Evolutionary conservation across 148 eudicot species (phyloP).

Genomic region (Fagopyrum homotropicum): DNA sequence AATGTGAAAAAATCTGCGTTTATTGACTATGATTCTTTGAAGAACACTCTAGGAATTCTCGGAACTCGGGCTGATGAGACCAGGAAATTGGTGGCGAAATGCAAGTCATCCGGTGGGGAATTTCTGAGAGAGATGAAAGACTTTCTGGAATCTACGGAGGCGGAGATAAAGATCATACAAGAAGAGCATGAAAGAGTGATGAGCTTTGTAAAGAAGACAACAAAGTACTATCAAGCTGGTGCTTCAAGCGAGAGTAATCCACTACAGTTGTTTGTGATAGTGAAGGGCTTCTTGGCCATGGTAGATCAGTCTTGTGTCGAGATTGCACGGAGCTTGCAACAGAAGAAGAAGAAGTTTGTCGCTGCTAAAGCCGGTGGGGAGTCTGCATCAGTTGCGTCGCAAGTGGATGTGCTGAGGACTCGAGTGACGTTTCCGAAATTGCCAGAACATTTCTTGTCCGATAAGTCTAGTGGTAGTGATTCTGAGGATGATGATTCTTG

Average conservation of each 20-base stretch:
- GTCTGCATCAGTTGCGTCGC: background rate
- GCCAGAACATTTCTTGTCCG: constrained; percentile 66
- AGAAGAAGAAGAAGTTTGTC: constrained; percentile 28
- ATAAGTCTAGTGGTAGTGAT: constrained; percentile 15
- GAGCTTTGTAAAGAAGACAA: constrained; percentile 59
- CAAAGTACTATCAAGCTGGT: constrained; percentile 77
- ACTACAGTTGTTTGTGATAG: constrained; percentile 58
- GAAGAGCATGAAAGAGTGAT: constrained; percentile 41
- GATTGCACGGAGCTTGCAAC: constrained; percentile 53
- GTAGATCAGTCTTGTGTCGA: constrained; percentile 68
- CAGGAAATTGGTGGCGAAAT: constrained; percentile 31
- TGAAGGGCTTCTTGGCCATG: constrained; percentile 54
- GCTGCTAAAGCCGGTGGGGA: background rate
- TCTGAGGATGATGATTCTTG: background rate
- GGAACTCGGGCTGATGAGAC: constrained; percentile 31
- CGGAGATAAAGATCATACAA: constrained; percentile 37
- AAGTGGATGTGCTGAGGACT: constrained; percentile 33
- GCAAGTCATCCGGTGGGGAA: constrained; percentile 27
- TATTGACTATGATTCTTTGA: constrained; percentile 42
- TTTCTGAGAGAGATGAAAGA: constrained; percentile 54
- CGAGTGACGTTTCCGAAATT: constrained; percentile 60
- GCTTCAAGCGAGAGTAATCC: constrained; percentile 50
- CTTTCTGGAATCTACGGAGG: constrained; percentile 50
- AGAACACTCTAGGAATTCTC: constrained; percentile 27
- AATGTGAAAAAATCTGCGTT: constrained; percentile 66